Conservation (phyloP, 1,139 yeast species). For the Pichia inconspicua region DNA sequence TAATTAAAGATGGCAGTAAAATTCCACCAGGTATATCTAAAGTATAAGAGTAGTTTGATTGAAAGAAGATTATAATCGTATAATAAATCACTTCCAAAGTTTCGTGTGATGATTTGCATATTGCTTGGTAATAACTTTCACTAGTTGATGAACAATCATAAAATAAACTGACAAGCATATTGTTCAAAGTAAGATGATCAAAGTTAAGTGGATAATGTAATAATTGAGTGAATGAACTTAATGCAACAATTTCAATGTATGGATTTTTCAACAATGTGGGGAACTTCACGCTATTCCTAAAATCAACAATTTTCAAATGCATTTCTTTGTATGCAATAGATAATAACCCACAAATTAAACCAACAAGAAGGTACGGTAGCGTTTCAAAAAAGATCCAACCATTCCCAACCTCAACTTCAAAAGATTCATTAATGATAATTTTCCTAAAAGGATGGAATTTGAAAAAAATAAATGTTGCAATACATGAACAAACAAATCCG, state of each 20-base stretch:
- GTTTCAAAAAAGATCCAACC: slow-evolving; percentile 69
- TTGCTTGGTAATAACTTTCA: slow-evolving; percentile 5
- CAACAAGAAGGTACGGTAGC: slow-evolving; percentile 60
- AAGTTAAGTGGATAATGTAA: slow-evolving; percentile 36
- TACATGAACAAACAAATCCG: slow-evolving; percentile 69
- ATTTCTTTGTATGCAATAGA: slow-evolving; percentile 49
- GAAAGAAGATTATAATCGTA: slow-evolving; percentile 21
- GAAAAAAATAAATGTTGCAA: slow-evolving; percentile 62
- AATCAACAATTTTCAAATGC: slow-evolving; percentile 38
- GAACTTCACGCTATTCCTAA: slow-evolving; percentile 27
- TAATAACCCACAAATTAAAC: slow-evolving; percentile 59
- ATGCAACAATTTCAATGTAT: slow-evolving; percentile 36
- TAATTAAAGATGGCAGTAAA: slow-evolving; percentile 60
- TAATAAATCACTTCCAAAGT: slow-evolving; percentile 10
- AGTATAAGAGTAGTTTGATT: slow-evolving; percentile 60
- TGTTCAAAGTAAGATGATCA: slow-evolving; percentile 11
- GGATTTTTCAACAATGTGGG: slow-evolving; percentile 23
- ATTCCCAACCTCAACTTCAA: slow-evolving; percentile 59
- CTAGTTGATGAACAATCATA: slow-evolving; percentile 11
- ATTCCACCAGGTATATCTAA: slow-evolving; percentile 68
- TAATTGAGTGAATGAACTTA: slow-evolving; percentile 45
- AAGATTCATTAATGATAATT: slow-evolving; percentile 49
- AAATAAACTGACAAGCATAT: slow-evolving; percentile 10
- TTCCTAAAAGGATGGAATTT: slow-evolving; percentile 53
- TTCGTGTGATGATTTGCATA: slow-evolving; percentile 9